These are phyloP conservation scores for Juglanconis oblonga DNA, from an alignment of 2,329 filamentous ascomycete species.

Conservation along the genomic window DNA sequence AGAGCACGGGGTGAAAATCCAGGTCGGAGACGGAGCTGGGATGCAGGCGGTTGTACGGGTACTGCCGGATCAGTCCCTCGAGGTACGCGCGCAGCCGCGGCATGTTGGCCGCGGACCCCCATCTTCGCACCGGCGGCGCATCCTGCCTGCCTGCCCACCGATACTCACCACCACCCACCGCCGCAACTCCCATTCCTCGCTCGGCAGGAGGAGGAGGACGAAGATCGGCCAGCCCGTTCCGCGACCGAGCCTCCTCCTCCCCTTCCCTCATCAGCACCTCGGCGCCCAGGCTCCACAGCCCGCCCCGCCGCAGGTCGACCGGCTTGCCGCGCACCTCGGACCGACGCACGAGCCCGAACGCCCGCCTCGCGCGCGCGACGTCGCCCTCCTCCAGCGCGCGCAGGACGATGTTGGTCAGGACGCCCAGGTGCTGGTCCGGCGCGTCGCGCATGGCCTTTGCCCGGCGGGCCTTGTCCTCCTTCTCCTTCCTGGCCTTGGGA, in stretches of 20 bases:
- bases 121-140: conserved; percentile 25
- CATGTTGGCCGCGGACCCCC: conserved; percentile 46
- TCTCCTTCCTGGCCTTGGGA: not conserved
- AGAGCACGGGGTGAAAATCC: conserved; percentile 79
- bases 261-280: conserved; percentile 73
- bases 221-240: not conserved
- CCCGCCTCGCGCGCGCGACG: conserved; percentile 67
- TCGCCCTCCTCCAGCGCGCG: conserved; percentile 69
- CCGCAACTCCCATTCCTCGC: conserved; percentile 16
- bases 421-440: conserved; percentile 54
- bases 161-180: not conserved
- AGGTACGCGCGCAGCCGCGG: conserved; percentile 60
- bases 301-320: conserved; percentile 67
- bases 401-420: conserved; percentile 69
- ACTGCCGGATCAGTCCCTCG: conserved; percentile 71
- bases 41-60: conserved; percentile 64
- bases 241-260: conserved; percentile 33
- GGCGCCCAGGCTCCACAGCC: conserved; percentile 79
- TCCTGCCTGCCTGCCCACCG: too few relatives aligned
- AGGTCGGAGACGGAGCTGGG: conserved; percentile 61
- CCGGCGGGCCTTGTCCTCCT: conserved; percentile 29
- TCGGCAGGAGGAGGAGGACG: too few relatives aligned
- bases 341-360: conserved; percentile 71
- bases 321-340: conserved; percentile 45
- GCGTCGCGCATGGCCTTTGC: conserved; percentile 24